Evolutionary conservation across 352 stramenopile species (phyloP).

Genomic region (Pythium inflatum): DNA sequence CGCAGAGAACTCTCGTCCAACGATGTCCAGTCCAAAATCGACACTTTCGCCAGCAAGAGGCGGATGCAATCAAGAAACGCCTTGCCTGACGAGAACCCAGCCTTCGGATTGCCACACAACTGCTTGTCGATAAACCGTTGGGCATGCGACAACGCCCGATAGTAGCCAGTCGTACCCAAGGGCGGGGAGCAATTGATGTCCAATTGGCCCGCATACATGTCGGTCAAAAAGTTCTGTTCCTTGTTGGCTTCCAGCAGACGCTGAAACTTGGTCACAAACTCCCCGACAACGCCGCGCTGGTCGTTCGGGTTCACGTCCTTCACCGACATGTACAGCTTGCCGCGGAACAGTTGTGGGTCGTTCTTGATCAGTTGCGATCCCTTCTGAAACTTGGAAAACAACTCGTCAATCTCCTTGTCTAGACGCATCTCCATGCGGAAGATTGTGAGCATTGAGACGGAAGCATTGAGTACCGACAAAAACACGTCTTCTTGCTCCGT

Average conservation of each 20-base stretch:
- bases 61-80: slow-evolving; percentile 73
- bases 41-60: slow-evolving; percentile 74
- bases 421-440: slow-evolving; percentile 83
- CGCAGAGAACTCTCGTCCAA: slow-evolving; percentile 56
- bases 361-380: slow-evolving; percentile 38
- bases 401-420: slow-evolving; percentile 73
- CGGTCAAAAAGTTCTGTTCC: slow-evolving; percentile 65
- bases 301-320: slow-evolving; percentile 82
- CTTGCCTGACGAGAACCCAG: slow-evolving; percentile 47
- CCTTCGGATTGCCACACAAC: slow-evolving; percentile 32
- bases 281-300: slow-evolving; percentile 42
- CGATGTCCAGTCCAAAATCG: slow-evolving; percentile 77
- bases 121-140: slow-evolving; percentile 40
- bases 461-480: slow-evolving; percentile 72
- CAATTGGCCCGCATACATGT: slow-evolving; percentile 68
- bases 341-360: slow-evolving; percentile 63
- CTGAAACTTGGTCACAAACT: slow-evolving; percentile 63
- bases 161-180: slow-evolving; percentile 68
- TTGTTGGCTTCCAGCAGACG: slow-evolving; percentile 52
- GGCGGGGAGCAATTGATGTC: slow-evolving; percentile 74
- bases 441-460: slow-evolving; percentile 73
- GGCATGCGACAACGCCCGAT: slow-evolving; percentile 54
- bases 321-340: slow-evolving; percentile 67
- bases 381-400: slow-evolving; percentile 76
- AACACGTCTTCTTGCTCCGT: slow-evolving; percentile 82